Evolutionary conservation across 2,329 filamentous ascomycete genomes (phyloP).

Genomic region (Hypoxylon sp.): DNA sequence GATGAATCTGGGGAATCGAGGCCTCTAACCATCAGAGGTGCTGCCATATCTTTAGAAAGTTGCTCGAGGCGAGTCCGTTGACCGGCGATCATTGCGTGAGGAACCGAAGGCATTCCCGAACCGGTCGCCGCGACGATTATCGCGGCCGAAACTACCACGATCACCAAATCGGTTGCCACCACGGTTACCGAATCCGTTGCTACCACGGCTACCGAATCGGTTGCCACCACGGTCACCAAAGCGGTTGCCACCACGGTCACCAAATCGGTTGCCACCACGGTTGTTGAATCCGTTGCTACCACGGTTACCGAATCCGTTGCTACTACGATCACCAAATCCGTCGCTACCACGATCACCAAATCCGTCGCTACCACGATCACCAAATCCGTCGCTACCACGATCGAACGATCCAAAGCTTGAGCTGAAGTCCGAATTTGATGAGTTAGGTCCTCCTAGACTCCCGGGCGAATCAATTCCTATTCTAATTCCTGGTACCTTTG

Average conservation of each 20-base stretch:
- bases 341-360: not conserved
- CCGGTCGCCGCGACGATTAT: not conserved
- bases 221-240: not conserved
- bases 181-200: not conserved
- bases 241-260: too few relatives aligned
- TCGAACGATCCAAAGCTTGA: too few relatives aligned
- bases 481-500: constrained; percentile 48
- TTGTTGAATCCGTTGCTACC: not conserved
- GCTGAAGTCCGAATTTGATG: constrained; percentile 4
- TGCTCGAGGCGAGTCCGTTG: constrained; percentile 5
- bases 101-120: not conserved
- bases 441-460: not conserved
- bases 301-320: too few relatives aligned
- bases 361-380: constrained; percentile 8
- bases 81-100: not conserved
- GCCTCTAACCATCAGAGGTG: constrained; percentile 2
- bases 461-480: constrained; percentile 44
- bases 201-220: not conserved
- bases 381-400: constrained; percentile 1
- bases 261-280: constrained; percentile 11
- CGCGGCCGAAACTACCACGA: not conserved
- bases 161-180: not conserved
- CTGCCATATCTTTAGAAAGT: constrained; percentile 25
- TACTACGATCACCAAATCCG: not conserved
- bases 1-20: constrained; percentile 9